Evolutionary conservation across 2,329 filamentous ascomycete genomes (phyloP), one percentile per base, ranked within the genome.

Genomic region (Decorospora gaudefroyi): DNA sequence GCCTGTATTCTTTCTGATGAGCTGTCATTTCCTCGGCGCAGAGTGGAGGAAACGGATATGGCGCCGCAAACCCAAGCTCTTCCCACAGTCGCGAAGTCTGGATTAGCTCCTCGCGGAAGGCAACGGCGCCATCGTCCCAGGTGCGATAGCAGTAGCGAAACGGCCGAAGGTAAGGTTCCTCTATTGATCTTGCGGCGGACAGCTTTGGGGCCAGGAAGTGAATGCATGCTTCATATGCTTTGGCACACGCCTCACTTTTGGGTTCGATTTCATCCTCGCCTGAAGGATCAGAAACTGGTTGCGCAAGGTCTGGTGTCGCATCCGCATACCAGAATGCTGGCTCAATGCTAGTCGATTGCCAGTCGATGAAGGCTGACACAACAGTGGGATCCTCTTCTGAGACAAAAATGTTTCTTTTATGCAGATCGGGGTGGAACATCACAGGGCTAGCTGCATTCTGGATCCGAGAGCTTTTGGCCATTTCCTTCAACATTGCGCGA

Each of bases 331-430:
- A 68, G 44, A 73, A 74, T 25, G 66, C 63, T 35, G 71, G 71
- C 43, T 74, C 69, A 39, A 74, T 62, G 49, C 64, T 68, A 28
- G 63, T 50, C 1, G 65, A 69, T 53, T 76, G 71, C 72, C 70
- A 75, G 49, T 76, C 72, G 11, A 75, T 72, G 11, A 76, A 68
- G 9, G 59, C 63, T 4, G 70, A 67, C 4, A 75, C 56, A 13
- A 60, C 40, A 17, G 64, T 64, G 10, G 72, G 68, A 37, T 74
- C 60, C 6, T 70, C 61, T 33, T 68, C 59, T 5, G 67, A 71
- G 32, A 76, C 65, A 45, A 73, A 75, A 16, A 75, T 71, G 50
- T 75, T 76, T 45, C 69, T 58, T 59, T 67, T 70, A 49, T 74
- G 64, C 26, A 74, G 46, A 53, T 75, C 71, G 10, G 68, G 65